These are phyloP conservation scores for Acanthamoeba castellanii DNA, from an alignment of 208 protist genomes.

Conservation along the genomic window DNA sequence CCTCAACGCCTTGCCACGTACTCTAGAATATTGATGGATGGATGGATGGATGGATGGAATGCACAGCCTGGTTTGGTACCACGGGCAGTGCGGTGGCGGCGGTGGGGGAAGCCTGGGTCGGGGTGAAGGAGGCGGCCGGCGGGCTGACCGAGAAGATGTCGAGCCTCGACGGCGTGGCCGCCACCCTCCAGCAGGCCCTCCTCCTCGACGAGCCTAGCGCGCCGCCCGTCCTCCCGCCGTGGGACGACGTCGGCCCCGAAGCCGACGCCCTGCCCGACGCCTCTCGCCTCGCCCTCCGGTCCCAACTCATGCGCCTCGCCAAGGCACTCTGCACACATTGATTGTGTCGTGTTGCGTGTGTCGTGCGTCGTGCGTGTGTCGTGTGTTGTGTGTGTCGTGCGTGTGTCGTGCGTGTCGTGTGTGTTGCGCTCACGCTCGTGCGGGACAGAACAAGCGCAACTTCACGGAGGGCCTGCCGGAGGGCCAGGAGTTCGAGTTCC, in stretches of 20 bases:
- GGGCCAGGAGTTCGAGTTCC: not conserved
- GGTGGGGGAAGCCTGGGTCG: not conserved
- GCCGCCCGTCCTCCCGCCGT: not conserved
- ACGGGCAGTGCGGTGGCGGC: not conserved
- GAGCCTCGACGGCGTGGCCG: not conserved
- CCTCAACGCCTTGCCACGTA: no score
- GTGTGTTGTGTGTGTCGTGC: no score
- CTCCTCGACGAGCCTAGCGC: not conserved
- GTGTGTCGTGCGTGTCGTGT: no score
- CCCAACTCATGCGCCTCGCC: not conserved
- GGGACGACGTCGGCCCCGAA: not conserved
- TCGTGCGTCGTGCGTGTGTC: no score
- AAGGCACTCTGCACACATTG: not conserved
- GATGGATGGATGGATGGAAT: no score
- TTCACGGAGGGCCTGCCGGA: not conserved
- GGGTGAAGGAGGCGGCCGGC: not conserved
- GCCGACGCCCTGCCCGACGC: not conserved
- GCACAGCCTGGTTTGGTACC: not conserved
- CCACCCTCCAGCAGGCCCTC: not conserved
- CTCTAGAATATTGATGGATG: no score
- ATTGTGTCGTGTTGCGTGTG: not conserved
- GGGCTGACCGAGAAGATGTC: not conserved
- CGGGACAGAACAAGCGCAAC: conserved; percentile 60
- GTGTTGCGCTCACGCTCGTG: no score
- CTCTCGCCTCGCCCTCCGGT: not conserved